These are phyloP conservation scores for Tylopilus balloui DNA, from an alignment of 768 basidiomycete species.

Conservation along the genomic window DNA sequence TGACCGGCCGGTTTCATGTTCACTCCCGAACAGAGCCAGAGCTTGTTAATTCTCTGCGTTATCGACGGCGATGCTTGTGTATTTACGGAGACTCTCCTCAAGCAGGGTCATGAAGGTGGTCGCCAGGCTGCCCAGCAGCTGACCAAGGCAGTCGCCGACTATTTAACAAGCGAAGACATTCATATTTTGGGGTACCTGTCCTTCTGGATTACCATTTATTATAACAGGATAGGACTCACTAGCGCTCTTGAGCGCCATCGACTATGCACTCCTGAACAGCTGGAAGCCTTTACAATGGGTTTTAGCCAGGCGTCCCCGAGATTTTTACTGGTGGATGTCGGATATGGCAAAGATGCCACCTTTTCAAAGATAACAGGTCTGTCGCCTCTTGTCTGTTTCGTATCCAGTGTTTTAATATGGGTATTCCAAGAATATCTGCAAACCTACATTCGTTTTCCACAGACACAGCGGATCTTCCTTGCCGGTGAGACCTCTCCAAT, in stretches of 20 bases:
- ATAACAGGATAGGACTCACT: slow-evolving; percentile 55
- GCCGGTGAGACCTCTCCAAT: slow-evolving; percentile 43
- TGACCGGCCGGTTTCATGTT: slow-evolving; percentile 1
- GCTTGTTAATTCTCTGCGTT: slow-evolving; percentile 67
- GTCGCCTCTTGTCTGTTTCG: slow-evolving; percentile 2
- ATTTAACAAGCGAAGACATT: slow-evolving; percentile 58
- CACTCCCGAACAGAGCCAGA: slow-evolving; percentile 44
- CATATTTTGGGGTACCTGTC: slow-evolving; percentile 61
- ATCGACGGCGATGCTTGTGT: slow-evolving; percentile 70
- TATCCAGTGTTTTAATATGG: background rate
- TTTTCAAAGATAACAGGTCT: slow-evolving; percentile 71
- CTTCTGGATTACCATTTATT: slow-evolving; percentile 72
- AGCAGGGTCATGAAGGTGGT: slow-evolving; percentile 64
- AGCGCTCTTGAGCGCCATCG: slow-evolving; percentile 48
- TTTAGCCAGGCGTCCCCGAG: slow-evolving; percentile 73
- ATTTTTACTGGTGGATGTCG: slow-evolving; percentile 67
- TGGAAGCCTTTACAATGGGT: slow-evolving; percentile 66
- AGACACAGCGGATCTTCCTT: slow-evolving; percentile 70
- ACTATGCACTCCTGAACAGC: slow-evolving; percentile 59
- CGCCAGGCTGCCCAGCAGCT: slow-evolving; percentile 55
- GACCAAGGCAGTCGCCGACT: slow-evolving; percentile 64
- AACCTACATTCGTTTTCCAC: slow-evolving; percentile 66
- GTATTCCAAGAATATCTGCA: slow-evolving; percentile 56
- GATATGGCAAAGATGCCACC: slow-evolving; percentile 54
- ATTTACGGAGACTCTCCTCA: slow-evolving; percentile 56